These are phyloP conservation scores for Tubosaeta sp. DNA, from an alignment of 768 basidiomycete species.

Conservation along the genomic window DNA sequence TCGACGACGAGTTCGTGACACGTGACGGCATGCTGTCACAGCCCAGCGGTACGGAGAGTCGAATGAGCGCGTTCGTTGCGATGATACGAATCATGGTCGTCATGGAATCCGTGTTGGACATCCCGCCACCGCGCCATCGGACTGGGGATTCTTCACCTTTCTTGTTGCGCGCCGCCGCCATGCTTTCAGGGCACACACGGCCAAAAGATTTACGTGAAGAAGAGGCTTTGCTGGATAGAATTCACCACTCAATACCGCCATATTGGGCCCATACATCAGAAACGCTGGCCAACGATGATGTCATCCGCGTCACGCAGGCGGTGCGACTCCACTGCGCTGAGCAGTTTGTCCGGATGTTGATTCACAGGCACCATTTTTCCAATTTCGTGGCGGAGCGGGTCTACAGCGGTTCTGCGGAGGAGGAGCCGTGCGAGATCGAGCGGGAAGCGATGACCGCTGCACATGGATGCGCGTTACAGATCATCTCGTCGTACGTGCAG, in stretches of 20 bases:
- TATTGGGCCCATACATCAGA: constrained; percentile 81
- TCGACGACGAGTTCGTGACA: constrained; percentile 89
- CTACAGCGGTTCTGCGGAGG: constrained; percentile 38
- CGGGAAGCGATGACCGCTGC: constrained; percentile 73
- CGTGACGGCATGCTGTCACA: constrained; percentile 63
- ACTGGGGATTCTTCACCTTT: constrained; percentile 71
- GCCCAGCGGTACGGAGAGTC: constrained; percentile 66
- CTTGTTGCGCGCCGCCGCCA: constrained; percentile 63
- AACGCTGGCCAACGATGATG: constrained; percentile 79
- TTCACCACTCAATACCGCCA: constrained; percentile 62
- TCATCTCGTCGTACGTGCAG: constrained; percentile 78
- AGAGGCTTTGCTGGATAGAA: constrained; percentile 76
- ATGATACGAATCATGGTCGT: constrained; percentile 80
- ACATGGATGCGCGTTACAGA: constrained; percentile 73
- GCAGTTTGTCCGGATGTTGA: constrained; percentile 82
- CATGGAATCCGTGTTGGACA: constrained; percentile 83
- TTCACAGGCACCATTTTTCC: constrained; percentile 83
- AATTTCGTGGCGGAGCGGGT: constrained; percentile 70
- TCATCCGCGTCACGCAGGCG: constrained; percentile 85
- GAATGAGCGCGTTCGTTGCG: constrained; percentile 78
- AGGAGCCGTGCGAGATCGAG: constrained; percentile 66
- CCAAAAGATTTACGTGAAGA: constrained; percentile 73
- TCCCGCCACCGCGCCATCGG: constrained; percentile 59
- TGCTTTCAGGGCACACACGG: constrained; percentile 59
- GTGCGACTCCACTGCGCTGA: constrained; percentile 84